Percentiles rank a stretch among this genome's conserved stretches.
Conservation (phyloP, 179 eudicot genomes). For the Actinidia chinensis region DNA sequence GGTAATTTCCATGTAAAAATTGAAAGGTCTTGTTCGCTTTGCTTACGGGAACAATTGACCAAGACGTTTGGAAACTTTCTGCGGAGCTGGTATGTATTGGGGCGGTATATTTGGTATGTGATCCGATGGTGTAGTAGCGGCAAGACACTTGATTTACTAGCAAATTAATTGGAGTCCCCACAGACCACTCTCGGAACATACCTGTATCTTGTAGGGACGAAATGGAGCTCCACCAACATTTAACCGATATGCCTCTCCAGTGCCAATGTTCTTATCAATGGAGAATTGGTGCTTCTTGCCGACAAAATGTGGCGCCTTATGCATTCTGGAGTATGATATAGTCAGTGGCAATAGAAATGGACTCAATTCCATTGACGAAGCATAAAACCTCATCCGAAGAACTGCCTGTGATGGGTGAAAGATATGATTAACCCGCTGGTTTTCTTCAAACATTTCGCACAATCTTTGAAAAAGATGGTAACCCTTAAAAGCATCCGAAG, state of each 20-base stretch:
- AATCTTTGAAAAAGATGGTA: background rate
- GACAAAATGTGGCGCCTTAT: background rate
- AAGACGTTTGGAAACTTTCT: slow-evolving; percentile 25
- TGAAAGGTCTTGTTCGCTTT: background rate
- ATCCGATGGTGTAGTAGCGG: slow-evolving; percentile 13
- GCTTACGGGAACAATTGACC: background rate
- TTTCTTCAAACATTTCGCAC: background rate
- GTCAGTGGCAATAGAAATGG: background rate
- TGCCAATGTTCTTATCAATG: no score
- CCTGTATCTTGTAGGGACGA: slow-evolving; percentile 26
- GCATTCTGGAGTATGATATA: background rate
- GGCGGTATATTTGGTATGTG: no score
- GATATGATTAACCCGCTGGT: background rate
- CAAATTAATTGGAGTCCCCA: slow-evolving; percentile 24
- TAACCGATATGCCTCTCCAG: slow-evolving; percentile 27
- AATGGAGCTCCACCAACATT: slow-evolving; percentile 35
- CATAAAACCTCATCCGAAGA: no score
- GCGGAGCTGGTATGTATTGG: no score
- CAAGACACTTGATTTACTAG: slow-evolving; percentile 7
- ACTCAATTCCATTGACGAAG: background rate
- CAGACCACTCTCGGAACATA: slow-evolving; percentile 36
- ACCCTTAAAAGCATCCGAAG: background rate
- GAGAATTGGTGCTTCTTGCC: background rate
- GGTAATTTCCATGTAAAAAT: slow-evolving; percentile 27
- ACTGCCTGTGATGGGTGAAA: background rate